Conservation (phyloP, 2,329 filamentous ascomycete genomes). For the Pseudogymnoascus sp. region DNA sequence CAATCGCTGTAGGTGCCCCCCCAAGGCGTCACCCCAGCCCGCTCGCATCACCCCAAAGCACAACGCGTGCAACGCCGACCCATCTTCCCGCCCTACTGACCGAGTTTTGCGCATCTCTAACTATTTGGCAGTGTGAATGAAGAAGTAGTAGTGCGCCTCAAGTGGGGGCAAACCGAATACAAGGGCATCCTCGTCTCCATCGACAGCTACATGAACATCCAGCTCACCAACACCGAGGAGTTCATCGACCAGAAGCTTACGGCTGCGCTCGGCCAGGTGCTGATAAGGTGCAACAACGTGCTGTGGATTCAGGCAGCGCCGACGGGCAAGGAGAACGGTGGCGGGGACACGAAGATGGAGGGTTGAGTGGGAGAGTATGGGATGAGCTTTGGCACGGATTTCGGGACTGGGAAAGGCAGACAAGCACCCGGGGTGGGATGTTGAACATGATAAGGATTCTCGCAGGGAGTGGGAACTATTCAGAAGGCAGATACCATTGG, state of each 20-base stretch:
- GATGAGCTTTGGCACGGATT: background rate
- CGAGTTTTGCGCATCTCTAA: background rate
- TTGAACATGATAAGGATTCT: background rate
- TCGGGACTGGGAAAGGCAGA: background rate
- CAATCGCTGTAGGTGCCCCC: conserved; percentile 67
- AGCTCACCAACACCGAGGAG: conserved; percentile 84
- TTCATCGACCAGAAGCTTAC: conserved; percentile 83
- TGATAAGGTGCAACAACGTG: conserved; percentile 98
- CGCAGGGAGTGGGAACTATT: background rate
- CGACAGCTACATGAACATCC: conserved; percentile 99
- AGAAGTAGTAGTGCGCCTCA: conserved; percentile 82
- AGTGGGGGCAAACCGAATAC: conserved; percentile 98
- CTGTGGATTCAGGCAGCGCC: conserved; percentile 71
- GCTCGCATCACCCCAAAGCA: background rate
- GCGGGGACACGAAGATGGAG: conserved; percentile 53
- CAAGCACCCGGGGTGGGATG: background rate
- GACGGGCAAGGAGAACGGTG: conserved; percentile 35
- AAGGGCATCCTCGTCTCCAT: conserved; percentile 86
- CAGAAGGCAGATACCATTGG: conserved; percentile 1
- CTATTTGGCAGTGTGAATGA: conserved; percentile 64
- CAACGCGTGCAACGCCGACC: background rate
- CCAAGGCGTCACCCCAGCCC: conserved; percentile 7
- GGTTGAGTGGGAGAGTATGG: conserved; percentile 25
- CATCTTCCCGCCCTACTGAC: background rate
- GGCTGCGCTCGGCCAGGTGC: conserved; percentile 77